Percentiles rank a stretch among this genome's conserved stretches.
These are phyloP conservation scores for Aspergillus caelatus DNA, from an alignment of 2,329 filamentous ascomycete species.

Conservation along the genomic window DNA sequence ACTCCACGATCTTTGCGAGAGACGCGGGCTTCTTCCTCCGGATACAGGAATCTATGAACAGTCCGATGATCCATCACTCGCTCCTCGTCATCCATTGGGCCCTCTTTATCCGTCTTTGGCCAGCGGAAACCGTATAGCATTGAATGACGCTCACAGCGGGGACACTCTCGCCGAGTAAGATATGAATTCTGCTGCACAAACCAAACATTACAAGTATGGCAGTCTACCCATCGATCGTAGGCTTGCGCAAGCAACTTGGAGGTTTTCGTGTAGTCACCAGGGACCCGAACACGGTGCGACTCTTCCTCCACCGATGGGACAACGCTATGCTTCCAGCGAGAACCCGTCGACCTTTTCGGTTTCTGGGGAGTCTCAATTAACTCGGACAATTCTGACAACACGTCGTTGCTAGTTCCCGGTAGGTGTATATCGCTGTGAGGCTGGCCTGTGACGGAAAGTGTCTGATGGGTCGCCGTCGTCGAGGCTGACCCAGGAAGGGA, in stretches of 20 bases:
- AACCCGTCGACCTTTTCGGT: constrained; percentile 23
- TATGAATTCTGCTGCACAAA: constrained; percentile 92
- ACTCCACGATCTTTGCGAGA: constrained; percentile 42
- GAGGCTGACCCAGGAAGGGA: constrained; percentile 1
- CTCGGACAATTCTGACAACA: constrained; percentile 29
- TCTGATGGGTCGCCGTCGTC: background rate
- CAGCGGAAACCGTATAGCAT: constrained; percentile 94
- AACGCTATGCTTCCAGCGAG: constrained; percentile 30
- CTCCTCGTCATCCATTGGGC: constrained; percentile 69
- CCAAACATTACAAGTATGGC: constrained; percentile 75
- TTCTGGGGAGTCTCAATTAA: constrained; percentile 27
- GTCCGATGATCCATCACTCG: constrained; percentile 80
- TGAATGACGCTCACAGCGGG: constrained; percentile 90
- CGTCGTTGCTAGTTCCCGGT: constrained; percentile 25
- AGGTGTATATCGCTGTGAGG: constrained; percentile 12
- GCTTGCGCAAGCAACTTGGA: constrained; percentile 73
- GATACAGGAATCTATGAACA: constrained; percentile 79
- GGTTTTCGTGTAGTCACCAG: constrained; percentile 83
- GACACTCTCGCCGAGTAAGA: constrained; percentile 81
- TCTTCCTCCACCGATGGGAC: constrained; percentile 44
- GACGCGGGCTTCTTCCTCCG: constrained; percentile 63
- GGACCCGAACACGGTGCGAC: constrained; percentile 52
- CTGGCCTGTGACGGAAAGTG: constrained; percentile 12
- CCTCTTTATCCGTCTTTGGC: constrained; percentile 89
- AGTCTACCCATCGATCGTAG: constrained; percentile 83